phyloP scores from a whole-genome alignment of 2,329 filamentous ascomycete genomes.

The Corinectria fuckeliana region DNA sequence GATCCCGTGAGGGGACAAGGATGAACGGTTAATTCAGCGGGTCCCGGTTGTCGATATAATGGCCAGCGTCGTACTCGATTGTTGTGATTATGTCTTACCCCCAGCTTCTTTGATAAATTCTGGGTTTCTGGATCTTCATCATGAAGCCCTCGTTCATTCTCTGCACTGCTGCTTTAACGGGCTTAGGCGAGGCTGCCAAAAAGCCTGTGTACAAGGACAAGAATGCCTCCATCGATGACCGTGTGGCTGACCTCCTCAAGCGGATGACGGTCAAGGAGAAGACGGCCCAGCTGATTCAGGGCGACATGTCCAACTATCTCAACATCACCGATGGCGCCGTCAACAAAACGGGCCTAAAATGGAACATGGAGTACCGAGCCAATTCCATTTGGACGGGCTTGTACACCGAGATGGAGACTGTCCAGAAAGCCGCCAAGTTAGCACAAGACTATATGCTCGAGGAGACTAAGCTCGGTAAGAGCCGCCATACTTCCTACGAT shows the following conservation, averaged over 20 bases:
- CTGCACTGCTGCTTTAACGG: conserved; percentile 33
- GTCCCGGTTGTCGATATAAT: conserved; percentile 5
- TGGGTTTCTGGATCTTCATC: conserved; percentile 12
- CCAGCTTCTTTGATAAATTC: conserved; percentile 13
- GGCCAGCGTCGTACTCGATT: neutral
- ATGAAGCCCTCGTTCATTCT: conserved; percentile 42
- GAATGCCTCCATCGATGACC: conserved; percentile 64
- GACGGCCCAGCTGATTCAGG: conserved; percentile 71
- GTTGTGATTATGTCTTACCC: neutral
- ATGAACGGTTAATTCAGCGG: conserved; percentile 31
- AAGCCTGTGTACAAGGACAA: conserved; percentile 67
- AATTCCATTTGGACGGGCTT: conserved; percentile 77
- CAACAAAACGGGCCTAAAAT: conserved; percentile 70
- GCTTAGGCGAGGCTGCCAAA: conserved; percentile 35
- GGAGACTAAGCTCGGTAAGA: conserved; percentile 42
- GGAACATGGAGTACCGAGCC: conserved; percentile 70
- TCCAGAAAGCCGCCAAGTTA: conserved; percentile 66
- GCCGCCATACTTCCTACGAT: conserved; percentile 38
- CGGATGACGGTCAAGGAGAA: conserved; percentile 81
- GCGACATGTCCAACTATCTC: conserved; percentile 77
- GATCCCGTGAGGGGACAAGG: conserved; percentile 12
- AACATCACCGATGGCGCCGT: conserved; percentile 70
- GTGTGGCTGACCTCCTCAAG: conserved; percentile 71
- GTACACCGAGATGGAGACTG: conserved; percentile 67
- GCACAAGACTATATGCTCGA: conserved; percentile 74